Evolutionary conservation across 1,139 yeast species (phyloP), one percentile per base, ranked within the genome.

Genomic region (Zygotorulaspora mrakii): DNA sequence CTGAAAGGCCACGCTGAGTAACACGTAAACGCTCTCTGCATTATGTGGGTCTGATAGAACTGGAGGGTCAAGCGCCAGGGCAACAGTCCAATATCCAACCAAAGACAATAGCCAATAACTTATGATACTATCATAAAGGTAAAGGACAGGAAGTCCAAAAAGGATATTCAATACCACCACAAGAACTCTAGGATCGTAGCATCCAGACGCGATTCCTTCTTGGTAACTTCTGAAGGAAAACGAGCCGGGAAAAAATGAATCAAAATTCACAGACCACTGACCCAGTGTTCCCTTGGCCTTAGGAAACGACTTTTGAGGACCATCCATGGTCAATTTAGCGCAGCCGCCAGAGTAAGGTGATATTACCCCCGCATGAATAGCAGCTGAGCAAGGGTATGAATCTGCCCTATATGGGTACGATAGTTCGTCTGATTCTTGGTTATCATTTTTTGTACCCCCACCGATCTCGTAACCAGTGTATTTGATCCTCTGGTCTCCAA

Each of bases 361-460:
- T 1, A 88, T 66, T 0, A 79, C 56, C 1, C 96, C 96, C 2
- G 89, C 81, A 60, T 89, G 96, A 3, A 84, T 77, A 0, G 94
- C 97, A 1, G 96, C 82, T 0, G 89, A 94, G 62, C 98, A 91
- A 0, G 91, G 80, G 55, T 70, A 88, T 1, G 95, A 84, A 62
- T 91, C 98, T 0, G 87, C 91, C 45, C 98, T 69, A 55, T 87
- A 91, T 1, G 88, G 87, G 17, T 66, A 54, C 0, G 83, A 65
- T 5, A 77, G 40, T 2, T 41, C 38, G 9, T 55, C 59, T 1
- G 40, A 40, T 2, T 44, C 53, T 2, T 47, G 50, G 12, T 45
- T 40, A 9, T 48, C 39, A 5, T 42, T 39, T 39, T 50, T 52
- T 11, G 44, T 48, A 14, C 66, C 91, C 10, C 94, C 91, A 2